Evolutionary conservation across 177 flowering plant species (phyloP), one percentile per base, ranked within the genome.

Genomic region (Vitis hybrid): DNA sequence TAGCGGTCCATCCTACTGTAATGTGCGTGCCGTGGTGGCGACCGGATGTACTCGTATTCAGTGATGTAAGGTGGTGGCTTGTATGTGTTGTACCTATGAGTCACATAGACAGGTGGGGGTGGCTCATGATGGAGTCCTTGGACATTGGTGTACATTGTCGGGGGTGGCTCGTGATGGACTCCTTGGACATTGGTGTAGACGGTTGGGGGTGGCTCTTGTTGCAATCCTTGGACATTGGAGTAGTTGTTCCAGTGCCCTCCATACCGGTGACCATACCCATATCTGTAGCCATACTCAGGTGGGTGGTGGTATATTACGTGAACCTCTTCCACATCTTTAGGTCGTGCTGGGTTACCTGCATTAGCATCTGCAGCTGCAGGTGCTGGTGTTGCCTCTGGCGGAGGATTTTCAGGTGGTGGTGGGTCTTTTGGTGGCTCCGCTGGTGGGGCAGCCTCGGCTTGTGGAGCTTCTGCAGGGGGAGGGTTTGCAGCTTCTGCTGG

Each of bases 51-150:
- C 52, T 83, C 83, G 65, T 87, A 85, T 64, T 79, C 90, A 2
- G 92, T 84, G 51, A 89, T 76, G 68, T 79, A 79, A 60, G 87
- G 76, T 55, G 92, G 84, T 60, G 98, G 94, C 77, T 56, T 81
- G 82, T 86, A 83, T 62, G 79, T 86, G 80, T 87, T 89, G 83
- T 87, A 85, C 78, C 82, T 84, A 77, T 89, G 93, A 62, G 85
- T 84, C 49, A 76, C 82, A 68, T 82, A 78, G 51, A 73, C 31
- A 5, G 83, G 83, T 55, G 62, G 80, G 15, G 71, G 80, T 39
- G 77, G 80, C 53, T 63, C 74, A 15, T 50, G 75, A 55, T 48
- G 79, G 52, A 71, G 48, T 60, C 66, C 77, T 33, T 75, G 76
- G 56, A 66, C 72, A 65, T 55, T 72, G 1, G 75, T 77, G 69